Evolutionary conservation across 2,329 filamentous ascomycete genomes (phyloP).

Genomic region (Penicillium sclerotiorum): DNA sequence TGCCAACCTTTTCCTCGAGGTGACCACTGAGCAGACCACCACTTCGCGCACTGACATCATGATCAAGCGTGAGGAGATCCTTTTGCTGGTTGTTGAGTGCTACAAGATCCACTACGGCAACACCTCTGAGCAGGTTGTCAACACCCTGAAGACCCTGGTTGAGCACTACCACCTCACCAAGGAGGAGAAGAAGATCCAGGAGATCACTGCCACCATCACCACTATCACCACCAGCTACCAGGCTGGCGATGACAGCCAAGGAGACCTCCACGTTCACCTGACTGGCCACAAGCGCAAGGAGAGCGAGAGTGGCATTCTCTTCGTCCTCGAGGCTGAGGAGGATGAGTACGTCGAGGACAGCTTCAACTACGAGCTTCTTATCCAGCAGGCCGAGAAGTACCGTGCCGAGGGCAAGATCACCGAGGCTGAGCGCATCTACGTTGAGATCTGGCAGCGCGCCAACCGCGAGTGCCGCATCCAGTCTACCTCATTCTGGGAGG

Average conservation of each 20-base stretch:
- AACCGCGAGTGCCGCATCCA: conserved; percentile 50
- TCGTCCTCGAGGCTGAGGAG: conserved; percentile 43
- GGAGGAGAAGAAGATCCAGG: conserved; percentile 49
- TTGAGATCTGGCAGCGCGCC: conserved; percentile 56
- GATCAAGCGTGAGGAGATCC: conserved; percentile 46
- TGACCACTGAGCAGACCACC: conserved; percentile 42
- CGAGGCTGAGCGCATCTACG: conserved; percentile 51
- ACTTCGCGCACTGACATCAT: conserved; percentile 37
- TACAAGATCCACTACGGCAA: conserved; percentile 54
- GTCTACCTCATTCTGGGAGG: conserved; percentile 49
- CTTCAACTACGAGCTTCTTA: conserved; percentile 40
- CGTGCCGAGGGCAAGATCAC: conserved; percentile 33
- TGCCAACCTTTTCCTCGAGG: conserved; percentile 48
- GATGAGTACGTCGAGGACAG: conserved; percentile 40
- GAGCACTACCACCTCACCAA: conserved; percentile 53
- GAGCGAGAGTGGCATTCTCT: conserved; percentile 16
- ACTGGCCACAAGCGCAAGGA: conserved; percentile 24
- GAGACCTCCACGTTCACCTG: conserved; percentile 33
- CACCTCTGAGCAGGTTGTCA: conserved; percentile 49
- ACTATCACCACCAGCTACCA: conserved; percentile 24
- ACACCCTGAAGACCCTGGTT: conserved; percentile 48
- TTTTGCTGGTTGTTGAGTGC: conserved; percentile 52
- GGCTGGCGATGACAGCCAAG: conserved; percentile 23
- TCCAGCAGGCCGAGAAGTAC: conserved; percentile 44
- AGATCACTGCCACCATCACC: conserved; percentile 34